These are phyloP conservation scores for Malus hybrid DNA, from an alignment of 331 rosid genomes.

Conservation along the genomic window DNA sequence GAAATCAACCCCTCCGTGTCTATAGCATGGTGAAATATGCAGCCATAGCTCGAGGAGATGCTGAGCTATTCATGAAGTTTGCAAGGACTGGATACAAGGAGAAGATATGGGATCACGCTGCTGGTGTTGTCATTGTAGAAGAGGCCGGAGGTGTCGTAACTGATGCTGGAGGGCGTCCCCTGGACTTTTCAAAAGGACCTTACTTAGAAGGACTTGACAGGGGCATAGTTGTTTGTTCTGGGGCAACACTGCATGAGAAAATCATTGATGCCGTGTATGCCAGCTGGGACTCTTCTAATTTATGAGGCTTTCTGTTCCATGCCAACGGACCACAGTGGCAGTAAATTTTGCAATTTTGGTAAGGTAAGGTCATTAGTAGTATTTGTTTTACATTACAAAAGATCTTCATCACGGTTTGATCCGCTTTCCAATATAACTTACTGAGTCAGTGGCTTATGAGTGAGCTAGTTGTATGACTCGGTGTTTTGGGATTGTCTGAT, in stretches of 20 bases:
- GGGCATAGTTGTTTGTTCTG: conserved; percentile 43
- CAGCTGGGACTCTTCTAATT: conserved; percentile 48
- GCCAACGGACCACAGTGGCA: conserved; percentile 3
- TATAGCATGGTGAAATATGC: conserved; percentile 54
- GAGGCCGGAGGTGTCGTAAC: conserved; percentile 48
- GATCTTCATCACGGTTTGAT: background rate
- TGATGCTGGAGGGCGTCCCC: conserved; percentile 40
- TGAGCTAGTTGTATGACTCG: too few relatives aligned
- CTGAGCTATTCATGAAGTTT: conserved; percentile 50
- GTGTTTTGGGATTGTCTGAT: too few relatives aligned
- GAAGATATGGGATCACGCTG: conserved; percentile 54
- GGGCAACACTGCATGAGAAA: conserved; percentile 36
- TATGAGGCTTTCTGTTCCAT: conserved; percentile 29
- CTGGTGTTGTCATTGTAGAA: conserved; percentile 45
- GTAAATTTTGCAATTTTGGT: conserved; percentile 16
- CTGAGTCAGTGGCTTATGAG: background rate
- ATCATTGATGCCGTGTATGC: conserved; percentile 41
- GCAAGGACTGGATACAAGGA: conserved; percentile 41
- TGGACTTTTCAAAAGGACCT: conserved; percentile 33
- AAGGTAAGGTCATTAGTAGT: background rate
- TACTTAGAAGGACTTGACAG: conserved; percentile 49
- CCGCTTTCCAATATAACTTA: background rate
- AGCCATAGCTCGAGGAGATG: conserved; percentile 49
- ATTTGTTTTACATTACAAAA: background rate
- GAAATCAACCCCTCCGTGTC: conserved; percentile 42